Evolutionary conservation across 2,329 filamentous ascomycete species (phyloP).

Genomic region (Ophiostoma ulmi): DNA sequence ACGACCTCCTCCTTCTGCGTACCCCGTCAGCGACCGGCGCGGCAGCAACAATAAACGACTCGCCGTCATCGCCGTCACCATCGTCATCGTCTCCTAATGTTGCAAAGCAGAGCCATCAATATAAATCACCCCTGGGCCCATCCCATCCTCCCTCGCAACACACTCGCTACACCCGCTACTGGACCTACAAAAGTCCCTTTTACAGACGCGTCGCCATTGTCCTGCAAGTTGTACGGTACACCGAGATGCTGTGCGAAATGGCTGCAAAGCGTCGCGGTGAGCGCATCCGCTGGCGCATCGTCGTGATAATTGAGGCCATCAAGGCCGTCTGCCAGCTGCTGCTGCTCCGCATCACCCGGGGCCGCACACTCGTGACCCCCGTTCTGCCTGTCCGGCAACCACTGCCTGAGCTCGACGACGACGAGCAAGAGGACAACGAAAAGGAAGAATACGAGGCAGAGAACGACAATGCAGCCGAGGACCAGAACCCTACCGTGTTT

Average conservation of each 20-base stretch:
- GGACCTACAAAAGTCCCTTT: constrained; percentile 57
- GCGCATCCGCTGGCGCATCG: constrained; percentile 74
- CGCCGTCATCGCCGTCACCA: not conserved
- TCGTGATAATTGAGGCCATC: constrained; percentile 76
- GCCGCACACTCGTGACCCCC: constrained; percentile 74
- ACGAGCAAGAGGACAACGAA: constrained; percentile 46
- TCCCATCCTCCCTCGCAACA: constrained; percentile 39
- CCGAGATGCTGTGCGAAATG: constrained; percentile 97
- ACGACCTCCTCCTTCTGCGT: constrained; percentile 76
- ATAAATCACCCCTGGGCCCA: constrained; percentile 36
- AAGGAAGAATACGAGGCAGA: constrained; percentile 42
- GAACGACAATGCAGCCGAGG: constrained; percentile 49
- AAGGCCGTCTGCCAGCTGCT: constrained; percentile 82
- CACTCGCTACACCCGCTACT: constrained; percentile 62
- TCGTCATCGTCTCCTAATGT: not conserved
- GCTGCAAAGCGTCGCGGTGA: constrained; percentile 81
- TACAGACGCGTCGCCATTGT: constrained; percentile 79
- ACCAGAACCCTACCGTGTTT: constrained; percentile 25
- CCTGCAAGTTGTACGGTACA: constrained; percentile 88
- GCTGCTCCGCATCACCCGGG: constrained; percentile 75
- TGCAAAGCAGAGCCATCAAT: constrained; percentile 40
- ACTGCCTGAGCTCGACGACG: constrained; percentile 56
- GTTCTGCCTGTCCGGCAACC: constrained; percentile 80
- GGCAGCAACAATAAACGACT: not conserved
- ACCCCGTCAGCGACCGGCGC: constrained; percentile 2